Evolutionary conservation across 2,329 filamentous ascomycete genomes (phyloP), one percentile per base, ranked within the genome.

Genomic region (Aspergillus awamori): DNA sequence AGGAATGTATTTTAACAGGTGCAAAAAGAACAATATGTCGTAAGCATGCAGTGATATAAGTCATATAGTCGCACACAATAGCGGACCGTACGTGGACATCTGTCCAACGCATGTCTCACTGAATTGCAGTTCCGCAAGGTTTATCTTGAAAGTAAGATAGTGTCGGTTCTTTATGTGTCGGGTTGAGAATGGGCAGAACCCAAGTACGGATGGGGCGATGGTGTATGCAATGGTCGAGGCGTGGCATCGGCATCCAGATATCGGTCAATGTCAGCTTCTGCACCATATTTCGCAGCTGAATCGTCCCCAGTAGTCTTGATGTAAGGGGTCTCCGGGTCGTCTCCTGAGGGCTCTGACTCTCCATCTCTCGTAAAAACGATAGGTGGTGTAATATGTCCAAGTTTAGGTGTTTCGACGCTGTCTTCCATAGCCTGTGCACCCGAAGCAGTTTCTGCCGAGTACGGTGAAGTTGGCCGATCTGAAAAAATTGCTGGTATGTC

Each of bases 321-420:
- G 2, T 63, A 63, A 1, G 66, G 68, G 8, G 63, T 70, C 13
- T 61, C 61, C 4, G 65, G 69, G n/a, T 63, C 59, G 15, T 49
- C 33, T 10, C 55, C 54, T 2, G 47, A 30, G 10, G 33, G 30
- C n/a, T 36, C 38, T 11, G 49, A 52, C 3, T 54, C 55, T 8
- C 36, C 55, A 3, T 43, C 57, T 15, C 57, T 45, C 8, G 58
- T n/a, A 24, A 69, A 66, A 17, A 69, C 63, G 43, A 68, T 61
- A 0, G 73, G 74, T n/a, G 74, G 72, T 15, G 73, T 76, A 11
- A 66, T 70, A 41, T 75, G 72, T 5, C 72, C 71, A 33, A 67
- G 65, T 33, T 62, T 68, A 10, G 60, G 52, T 22, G 57, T 63
- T 22, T 63, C 56, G 2, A 60, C 60, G 49, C 63, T 66, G 1